Conservation (phyloP, 805 yeast species). For the Novakomyces olei region DNA sequence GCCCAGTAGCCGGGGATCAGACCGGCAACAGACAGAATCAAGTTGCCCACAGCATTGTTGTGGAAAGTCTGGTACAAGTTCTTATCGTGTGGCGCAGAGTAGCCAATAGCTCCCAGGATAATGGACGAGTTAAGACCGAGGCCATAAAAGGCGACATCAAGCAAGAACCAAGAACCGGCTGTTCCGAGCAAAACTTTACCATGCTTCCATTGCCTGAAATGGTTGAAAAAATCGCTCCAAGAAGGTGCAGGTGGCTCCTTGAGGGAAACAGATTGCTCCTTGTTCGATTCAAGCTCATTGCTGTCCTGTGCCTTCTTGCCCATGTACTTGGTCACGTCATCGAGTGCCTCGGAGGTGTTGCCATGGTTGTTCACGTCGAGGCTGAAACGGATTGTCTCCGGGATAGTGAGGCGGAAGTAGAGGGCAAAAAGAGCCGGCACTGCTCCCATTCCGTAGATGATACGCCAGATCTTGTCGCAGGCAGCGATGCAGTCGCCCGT, state of each 20-base stretch:
- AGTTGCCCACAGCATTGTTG: conserved; percentile 74
- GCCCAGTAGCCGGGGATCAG: conserved; percentile 87
- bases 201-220: conserved; percentile 72
- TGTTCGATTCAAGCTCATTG: not conserved
- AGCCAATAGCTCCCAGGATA: conserved; percentile 67
- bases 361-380: not conserved
- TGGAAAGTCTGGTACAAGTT: conserved; percentile 51
- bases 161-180: conserved; percentile 76
- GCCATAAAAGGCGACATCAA: conserved; percentile 84
- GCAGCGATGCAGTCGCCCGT: conserved; percentile 47
- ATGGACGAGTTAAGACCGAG: conserved; percentile 61
- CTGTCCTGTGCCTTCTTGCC: not conserved
- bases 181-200: conserved; percentile 69
- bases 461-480: conserved; percentile 88
- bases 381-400: not conserved
- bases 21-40: conserved; percentile 86
- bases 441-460: conserved; percentile 70
- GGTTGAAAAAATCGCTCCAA: conserved; percentile 33
- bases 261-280: not conserved
- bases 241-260: not conserved
- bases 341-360: not conserved
- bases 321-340: not conserved
- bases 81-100: conserved; percentile 35
- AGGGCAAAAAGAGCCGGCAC: conserved; percentile 67
- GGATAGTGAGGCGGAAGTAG: conserved; percentile 37